These are phyloP conservation scores for Suzukiozyma palmioleophila DNA, from an alignment of 1,139 yeast species.

Conservation along the genomic window DNA sequence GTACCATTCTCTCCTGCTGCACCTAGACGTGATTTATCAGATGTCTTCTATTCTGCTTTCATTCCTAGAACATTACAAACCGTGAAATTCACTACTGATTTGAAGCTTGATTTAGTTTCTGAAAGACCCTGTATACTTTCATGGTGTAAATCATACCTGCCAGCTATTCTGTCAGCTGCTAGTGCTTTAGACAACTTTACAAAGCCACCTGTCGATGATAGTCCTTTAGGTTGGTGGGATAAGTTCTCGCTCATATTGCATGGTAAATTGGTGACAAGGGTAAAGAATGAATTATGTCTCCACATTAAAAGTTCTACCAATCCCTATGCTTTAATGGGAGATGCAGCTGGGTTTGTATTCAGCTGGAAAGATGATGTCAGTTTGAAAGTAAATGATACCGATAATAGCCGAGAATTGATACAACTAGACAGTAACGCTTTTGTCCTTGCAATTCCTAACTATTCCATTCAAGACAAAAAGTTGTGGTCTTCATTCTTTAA, in stretches of 20 bases:
- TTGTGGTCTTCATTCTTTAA: conserved; percentile 36
- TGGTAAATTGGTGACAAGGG: conserved; percentile 52
- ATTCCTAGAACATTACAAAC: conserved; percentile 45
- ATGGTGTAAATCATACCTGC: conserved; percentile 43
- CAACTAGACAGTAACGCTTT: conserved; percentile 63
- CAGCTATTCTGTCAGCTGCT: conserved; percentile 33
- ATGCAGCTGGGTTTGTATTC: conserved; percentile 74
- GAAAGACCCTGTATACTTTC: conserved; percentile 39
- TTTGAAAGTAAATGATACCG: conserved; percentile 57
- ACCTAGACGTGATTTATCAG: conserved; percentile 18
- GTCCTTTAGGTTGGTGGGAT: conserved; percentile 78
- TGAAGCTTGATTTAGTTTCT: conserved; percentile 30
- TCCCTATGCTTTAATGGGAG: conserved; percentile 71
- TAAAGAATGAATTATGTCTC: conserved; percentile 46
- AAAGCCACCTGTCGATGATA: conserved; percentile 76
- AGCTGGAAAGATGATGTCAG: conserved; percentile 69
- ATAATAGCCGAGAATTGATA: conserved; percentile 59
- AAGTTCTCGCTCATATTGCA: conserved; percentile 36
- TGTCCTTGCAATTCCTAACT: conserved; percentile 62
- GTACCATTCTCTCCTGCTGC: conserved; percentile 46
- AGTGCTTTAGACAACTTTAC: conserved; percentile 52
- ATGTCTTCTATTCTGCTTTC: conserved; percentile 37
- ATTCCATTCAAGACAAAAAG: conserved; percentile 29
- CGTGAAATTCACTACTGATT: conserved; percentile 36
- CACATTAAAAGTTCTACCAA: conserved; percentile 64